Evolutionary conservation across 768 basidiomycete species (phyloP).

Genomic region (Leucocoprinus leucothites): DNA sequence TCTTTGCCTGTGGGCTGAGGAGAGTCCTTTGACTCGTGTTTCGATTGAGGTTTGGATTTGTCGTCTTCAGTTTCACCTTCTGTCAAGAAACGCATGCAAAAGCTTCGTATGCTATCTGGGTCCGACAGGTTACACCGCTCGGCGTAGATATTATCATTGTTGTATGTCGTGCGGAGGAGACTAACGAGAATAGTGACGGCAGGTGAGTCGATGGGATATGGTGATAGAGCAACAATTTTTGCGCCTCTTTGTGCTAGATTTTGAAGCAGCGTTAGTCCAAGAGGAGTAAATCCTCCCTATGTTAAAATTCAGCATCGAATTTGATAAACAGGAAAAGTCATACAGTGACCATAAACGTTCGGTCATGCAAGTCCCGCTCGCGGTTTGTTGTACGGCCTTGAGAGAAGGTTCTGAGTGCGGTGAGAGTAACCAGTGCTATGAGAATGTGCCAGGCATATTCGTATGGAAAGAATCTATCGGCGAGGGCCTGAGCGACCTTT

Average conservation of each 20-base stretch:
- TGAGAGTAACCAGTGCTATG: constrained; percentile 38
- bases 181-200: constrained; percentile 58
- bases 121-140: constrained; percentile 75
- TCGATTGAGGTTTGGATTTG: neutral
- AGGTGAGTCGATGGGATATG: constrained; percentile 52
- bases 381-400: constrained; percentile 71
- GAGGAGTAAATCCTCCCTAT: constrained; percentile 74
- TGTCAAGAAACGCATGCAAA: constrained; percentile 66
- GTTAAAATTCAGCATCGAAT: constrained; percentile 6
- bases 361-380: constrained; percentile 73
- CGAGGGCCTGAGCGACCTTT: constrained; percentile 1
- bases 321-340: neutral
- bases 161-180: constrained; percentile 63
- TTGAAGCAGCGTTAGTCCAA: constrained; percentile 67
- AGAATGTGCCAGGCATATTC: constrained; percentile 55
- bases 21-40: neutral
- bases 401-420: constrained; percentile 54
- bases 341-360: constrained; percentile 71
- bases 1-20: neutral
- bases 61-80: neutral
- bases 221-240: constrained; percentile 72
- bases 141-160: constrained; percentile 76
- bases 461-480: constrained; percentile 36
- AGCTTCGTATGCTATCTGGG: constrained; percentile 62
- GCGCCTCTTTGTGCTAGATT: constrained; percentile 71